phyloP scores from a whole-genome alignment of 495 filamentous ascomycete species.

The Cetradonia linearis region DNA sequence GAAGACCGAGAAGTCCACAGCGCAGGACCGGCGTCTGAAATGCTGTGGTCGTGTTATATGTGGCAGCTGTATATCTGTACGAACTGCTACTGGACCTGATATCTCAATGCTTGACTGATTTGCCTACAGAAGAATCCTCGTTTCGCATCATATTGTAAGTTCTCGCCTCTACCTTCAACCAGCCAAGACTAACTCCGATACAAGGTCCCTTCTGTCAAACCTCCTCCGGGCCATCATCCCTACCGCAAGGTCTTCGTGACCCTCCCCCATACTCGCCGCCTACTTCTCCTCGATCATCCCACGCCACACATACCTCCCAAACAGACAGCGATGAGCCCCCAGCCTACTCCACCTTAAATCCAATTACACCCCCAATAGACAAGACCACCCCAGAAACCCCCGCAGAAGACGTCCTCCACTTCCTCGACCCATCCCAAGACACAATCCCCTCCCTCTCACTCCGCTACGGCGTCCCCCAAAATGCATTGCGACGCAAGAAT shows the following conservation, averaged over 20 bases:
- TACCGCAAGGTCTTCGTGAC: conserved; percentile 46
- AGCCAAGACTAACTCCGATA: not conserved
- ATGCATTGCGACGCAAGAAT: conserved; percentile 49
- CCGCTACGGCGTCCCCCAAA: conserved; percentile 51
- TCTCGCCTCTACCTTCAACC: not conserved
- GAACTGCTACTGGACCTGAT: conserved; percentile 9
- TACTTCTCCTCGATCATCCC: conserved; percentile 21
- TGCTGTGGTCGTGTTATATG: conserved; percentile 64
- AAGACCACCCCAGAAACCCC: conserved; percentile 15
- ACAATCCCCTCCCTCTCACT: conserved; percentile 54
- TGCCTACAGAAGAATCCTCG: conserved; percentile 49
- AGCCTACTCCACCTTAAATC: conserved; percentile 29
- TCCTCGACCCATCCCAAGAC: conserved; percentile 52
- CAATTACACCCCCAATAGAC: conserved; percentile 14
- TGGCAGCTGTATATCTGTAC: conserved; percentile 52
- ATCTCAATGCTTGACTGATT: conserved; percentile 1
- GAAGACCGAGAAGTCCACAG: conserved; percentile 46
- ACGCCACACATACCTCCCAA: conserved; percentile 22
- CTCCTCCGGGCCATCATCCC: conserved; percentile 38
- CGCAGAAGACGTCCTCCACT: conserved; percentile 54
- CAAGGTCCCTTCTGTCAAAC: conserved; percentile 47
- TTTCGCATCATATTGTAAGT: conserved; percentile 57
- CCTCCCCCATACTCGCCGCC: conserved; percentile 48
- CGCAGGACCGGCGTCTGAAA: conserved; percentile 40
- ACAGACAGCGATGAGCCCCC: conserved; percentile 31